These are phyloP conservation scores for Punica granatum DNA, from an alignment of 345 rosid genomes.

Conservation along the genomic window DNA sequence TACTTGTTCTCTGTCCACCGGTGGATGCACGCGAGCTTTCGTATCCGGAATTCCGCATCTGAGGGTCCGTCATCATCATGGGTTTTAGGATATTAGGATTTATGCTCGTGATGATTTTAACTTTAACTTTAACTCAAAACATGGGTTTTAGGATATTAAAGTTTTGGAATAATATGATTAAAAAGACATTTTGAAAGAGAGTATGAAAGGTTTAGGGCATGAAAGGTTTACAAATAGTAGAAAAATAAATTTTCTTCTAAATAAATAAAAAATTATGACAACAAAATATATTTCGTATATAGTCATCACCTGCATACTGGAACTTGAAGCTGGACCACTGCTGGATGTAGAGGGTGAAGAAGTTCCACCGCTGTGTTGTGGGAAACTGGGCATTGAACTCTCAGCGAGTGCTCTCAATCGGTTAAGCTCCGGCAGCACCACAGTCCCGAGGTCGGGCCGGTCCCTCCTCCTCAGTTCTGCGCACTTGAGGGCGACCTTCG, in stretches of 20 bases:
- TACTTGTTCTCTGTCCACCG: constrained; percentile 16
- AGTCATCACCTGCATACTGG: constrained; percentile 31
- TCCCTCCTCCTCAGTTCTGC: constrained; percentile 76
- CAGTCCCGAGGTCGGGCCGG: constrained; percentile 72
- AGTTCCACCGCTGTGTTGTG: constrained; percentile 9
- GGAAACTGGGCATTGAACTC: constrained; percentile 27
- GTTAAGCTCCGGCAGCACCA: constrained; percentile 62
- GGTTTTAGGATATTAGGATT: no score
- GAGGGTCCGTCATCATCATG: constrained; percentile 22
- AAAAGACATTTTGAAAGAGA: no score
- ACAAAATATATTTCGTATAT: no score
- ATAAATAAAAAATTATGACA: no score
- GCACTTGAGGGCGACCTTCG: constrained; percentile 62
- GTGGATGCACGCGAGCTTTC: constrained; percentile 32
- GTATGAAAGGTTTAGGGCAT: no score
- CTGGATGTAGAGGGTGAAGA: constrained; percentile 19
- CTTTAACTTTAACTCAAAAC: no score
- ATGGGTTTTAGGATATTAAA: no score
- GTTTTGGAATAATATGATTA: no score
- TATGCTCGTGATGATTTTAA: no score
- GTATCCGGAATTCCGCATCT: constrained; percentile 18
- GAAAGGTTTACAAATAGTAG: no score
- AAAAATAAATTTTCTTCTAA: no score
- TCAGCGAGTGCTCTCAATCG: constrained; percentile 58
- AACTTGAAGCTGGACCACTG: constrained; percentile 18